Conservation (phyloP, 2,329 filamentous ascomycete species). For the Orbilia ellipsospora region DNA sequence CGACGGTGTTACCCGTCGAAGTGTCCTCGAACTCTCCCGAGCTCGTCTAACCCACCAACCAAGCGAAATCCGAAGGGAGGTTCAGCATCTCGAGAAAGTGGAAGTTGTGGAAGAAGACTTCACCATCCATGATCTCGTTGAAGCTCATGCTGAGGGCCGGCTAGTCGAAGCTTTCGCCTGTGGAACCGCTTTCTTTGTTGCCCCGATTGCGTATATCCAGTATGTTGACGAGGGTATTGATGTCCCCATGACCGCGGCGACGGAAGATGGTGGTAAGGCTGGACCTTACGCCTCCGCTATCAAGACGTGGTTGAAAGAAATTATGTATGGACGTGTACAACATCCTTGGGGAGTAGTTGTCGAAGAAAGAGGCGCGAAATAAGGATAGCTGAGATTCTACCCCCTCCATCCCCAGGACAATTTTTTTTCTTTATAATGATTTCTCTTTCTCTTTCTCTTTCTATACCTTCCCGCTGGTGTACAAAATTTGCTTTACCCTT, state of each 20-base stretch:
- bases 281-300: constrained; percentile 71
- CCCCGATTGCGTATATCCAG: constrained; percentile 74
- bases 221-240: constrained; percentile 73
- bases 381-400: neutral
- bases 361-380: constrained; percentile 65
- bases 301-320: constrained; percentile 75
- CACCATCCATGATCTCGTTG: constrained; percentile 79
- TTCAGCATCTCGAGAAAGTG: constrained; percentile 64
- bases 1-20: constrained; percentile 86
- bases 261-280: constrained; percentile 64
- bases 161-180: constrained; percentile 86
- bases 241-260: constrained; percentile 69
- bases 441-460: no score
- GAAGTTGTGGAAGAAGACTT: constrained; percentile 85
- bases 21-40: constrained; percentile 77
- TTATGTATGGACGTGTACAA: constrained; percentile 77
- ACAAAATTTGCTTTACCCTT: neutral
- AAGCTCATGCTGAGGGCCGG: constrained; percentile 78
- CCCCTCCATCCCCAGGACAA: neutral
- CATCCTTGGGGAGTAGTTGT: constrained; percentile 78
- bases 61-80: constrained; percentile 59
- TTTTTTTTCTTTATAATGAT: neutral
- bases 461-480: neutral
- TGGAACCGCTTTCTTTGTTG: constrained; percentile 85
- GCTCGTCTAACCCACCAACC: constrained; percentile 68